Percentiles rank a stretch among this genome's conserved stretches.
Conservation (phyloP, 1,284 basidiomycete species). For the Kalmanozyma brasiliensis region DNA sequence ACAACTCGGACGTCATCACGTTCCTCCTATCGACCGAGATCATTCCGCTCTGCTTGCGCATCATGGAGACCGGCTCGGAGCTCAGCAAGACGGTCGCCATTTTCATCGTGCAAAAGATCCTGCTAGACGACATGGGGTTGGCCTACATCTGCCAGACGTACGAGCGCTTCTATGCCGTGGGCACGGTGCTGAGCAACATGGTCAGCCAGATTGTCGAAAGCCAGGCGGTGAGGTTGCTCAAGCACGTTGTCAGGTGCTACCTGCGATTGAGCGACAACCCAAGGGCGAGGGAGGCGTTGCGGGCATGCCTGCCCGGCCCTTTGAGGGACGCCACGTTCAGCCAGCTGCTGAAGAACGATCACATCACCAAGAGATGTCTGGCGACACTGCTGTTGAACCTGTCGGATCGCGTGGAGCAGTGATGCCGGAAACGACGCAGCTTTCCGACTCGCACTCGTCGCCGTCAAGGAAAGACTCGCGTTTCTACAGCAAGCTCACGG, state of each 20-base stretch:
- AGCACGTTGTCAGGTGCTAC: conserved; percentile 98
- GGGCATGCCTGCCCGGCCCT: conserved; percentile 96
- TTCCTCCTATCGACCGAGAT: conserved; percentile 99
- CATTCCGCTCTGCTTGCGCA: conserved; percentile 96
- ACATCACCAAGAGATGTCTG: conserved; percentile 77
- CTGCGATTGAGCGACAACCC: conserved; percentile 94
- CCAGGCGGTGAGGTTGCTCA: conserved; percentile 93
- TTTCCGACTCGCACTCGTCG: too few relatives aligned
- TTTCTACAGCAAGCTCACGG: too few relatives aligned
- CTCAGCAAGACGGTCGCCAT: conserved; percentile 99
- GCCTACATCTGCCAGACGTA: conserved; percentile 99
- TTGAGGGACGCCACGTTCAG: conserved; percentile 94
- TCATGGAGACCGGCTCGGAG: conserved; percentile 99
- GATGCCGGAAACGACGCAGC: too few relatives aligned
- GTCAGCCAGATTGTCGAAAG: conserved; percentile 83
- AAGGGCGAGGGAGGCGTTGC: conserved; percentile 93
- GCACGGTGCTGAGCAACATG: conserved; percentile 98
- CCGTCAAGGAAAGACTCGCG: too few relatives aligned
- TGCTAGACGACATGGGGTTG: conserved; percentile 95
- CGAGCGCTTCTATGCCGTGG: conserved; percentile 98
- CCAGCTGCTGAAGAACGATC: conserved; percentile 76
- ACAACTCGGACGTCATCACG: conserved; percentile 98
- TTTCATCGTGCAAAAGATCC: conserved; percentile 99
- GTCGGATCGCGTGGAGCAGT: conserved; percentile 70
- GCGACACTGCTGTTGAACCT: conserved; percentile 94